Conservation (phyloP, 306 rosid species). For the Cucumis cinereus region DNA sequence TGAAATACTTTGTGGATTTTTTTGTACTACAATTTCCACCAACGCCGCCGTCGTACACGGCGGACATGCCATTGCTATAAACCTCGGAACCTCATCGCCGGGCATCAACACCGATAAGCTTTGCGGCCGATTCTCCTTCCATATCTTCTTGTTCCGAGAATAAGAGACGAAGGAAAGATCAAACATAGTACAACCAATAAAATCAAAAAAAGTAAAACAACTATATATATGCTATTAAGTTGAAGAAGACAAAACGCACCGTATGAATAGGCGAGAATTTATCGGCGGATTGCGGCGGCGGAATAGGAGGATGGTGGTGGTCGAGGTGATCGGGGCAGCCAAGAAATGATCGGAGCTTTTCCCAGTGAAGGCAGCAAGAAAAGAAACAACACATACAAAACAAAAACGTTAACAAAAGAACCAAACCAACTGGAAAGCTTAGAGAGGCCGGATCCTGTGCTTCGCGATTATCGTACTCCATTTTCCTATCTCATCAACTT, state of each 20-base stretch:
- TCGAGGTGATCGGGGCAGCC: conserved; percentile 7
- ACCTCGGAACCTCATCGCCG: conserved; percentile 68
- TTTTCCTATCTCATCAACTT: not conserved
- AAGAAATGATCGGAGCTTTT: conserved; percentile 60
- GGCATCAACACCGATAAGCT: conserved; percentile 90
- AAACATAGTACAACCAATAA: not conserved
- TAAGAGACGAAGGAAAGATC: not conserved
- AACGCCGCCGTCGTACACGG: conserved; percentile 12
- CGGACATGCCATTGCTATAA: conserved; percentile 81
- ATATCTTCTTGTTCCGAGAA: conserved; percentile 12
- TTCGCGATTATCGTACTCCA: not conserved
- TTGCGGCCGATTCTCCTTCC: conserved; percentile 20
- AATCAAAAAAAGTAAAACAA: too few species aligned
- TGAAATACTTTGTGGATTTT: not conserved
- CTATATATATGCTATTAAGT: too few species aligned
- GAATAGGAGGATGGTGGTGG: conserved; percentile 3
- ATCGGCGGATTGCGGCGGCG: conserved; percentile 14
- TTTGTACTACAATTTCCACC: not conserved
- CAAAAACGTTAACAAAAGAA: conserved; percentile 6
- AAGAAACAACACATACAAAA: conserved; percentile 17
- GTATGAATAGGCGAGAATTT: not conserved
- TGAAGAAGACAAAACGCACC: not conserved
- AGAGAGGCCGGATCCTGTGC: not conserved
- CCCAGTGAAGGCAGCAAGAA: conserved; percentile 96
- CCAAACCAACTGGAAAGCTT: conserved; percentile 6